phyloP scores from a whole-genome alignment of 2,329 filamentous ascomycete species.

The Colletotrichum simmondsii region DNA sequence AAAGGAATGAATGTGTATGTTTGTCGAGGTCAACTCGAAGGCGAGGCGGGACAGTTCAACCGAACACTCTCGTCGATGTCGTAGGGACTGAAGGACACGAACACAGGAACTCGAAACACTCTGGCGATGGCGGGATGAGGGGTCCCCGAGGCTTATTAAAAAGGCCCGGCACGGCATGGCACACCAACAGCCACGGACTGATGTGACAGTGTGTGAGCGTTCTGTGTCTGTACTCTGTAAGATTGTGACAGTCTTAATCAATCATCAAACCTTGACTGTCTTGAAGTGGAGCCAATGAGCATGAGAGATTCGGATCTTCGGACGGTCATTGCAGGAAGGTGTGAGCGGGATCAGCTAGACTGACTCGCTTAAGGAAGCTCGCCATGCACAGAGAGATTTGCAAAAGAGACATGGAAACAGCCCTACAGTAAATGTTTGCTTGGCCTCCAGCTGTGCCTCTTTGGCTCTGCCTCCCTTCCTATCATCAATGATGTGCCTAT shows the following conservation, averaged over 20 bases:
- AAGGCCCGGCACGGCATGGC: background rate
- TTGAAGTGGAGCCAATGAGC: constrained; percentile 28
- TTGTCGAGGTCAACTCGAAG: constrained; percentile 19
- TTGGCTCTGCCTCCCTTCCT: background rate
- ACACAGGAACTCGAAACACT: background rate
- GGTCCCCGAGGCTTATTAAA: background rate
- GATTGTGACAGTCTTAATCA: constrained; percentile 11
- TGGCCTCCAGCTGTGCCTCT: background rate
- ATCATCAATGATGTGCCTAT: background rate
- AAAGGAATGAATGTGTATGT: background rate
- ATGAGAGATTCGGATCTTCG: constrained; percentile 33
- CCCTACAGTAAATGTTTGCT: background rate
- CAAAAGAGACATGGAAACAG: background rate
- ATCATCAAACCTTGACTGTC: constrained; percentile 27
- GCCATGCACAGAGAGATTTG: background rate
- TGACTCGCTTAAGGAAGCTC: constrained; percentile 18
- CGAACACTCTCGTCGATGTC: background rate
- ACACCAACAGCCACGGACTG: background rate
- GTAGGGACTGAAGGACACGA: background rate
- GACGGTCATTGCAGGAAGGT: constrained; percentile 7
- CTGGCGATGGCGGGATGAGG: background rate
- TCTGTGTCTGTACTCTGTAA: background rate
- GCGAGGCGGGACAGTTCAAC: background rate
- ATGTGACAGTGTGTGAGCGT: background rate
- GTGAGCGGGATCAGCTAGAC: constrained; percentile 5